Percentiles rank a stretch among this genome's conserved stretches.
Evolutionary conservation across 805 yeast genomes (phyloP).

Genomic region (Ogataea neopini): DNA sequence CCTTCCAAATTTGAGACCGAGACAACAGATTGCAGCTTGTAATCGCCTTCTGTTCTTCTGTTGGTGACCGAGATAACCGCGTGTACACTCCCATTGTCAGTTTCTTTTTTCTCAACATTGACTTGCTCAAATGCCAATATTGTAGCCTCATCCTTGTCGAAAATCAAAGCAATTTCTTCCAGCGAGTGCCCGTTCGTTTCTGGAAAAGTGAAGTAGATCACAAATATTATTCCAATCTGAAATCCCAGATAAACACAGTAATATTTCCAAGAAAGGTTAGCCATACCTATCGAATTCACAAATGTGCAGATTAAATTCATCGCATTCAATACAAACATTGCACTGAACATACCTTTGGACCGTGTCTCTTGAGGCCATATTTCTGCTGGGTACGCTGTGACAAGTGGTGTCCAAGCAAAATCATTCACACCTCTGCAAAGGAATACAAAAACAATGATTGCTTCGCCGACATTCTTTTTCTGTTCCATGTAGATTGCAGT

Average conservation of each 20-base stretch:
- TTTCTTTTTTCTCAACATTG: too few relatives aligned
- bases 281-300: slow-evolving; percentile 39
- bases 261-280: slow-evolving; percentile 38
- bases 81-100: too few relatives aligned
- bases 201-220: neutral
- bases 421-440: slow-evolving; percentile 45
- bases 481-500: slow-evolving; percentile 49
- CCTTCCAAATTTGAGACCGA: too few relatives aligned
- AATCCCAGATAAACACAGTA: slow-evolving; percentile 37
- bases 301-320: slow-evolving; percentile 35
- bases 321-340: slow-evolving; percentile 17
- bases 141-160: neutral
- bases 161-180: slow-evolving; percentile 2
- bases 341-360: slow-evolving; percentile 21
- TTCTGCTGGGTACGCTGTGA: slow-evolving; percentile 49
- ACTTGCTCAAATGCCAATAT: neutral
- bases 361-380: slow-evolving; percentile 32
- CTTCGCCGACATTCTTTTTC: slow-evolving; percentile 44
- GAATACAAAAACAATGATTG: slow-evolving; percentile 55
- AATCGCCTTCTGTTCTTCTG: too few relatives aligned
- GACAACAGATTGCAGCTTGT: too few relatives aligned
- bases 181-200: slow-evolving; percentile 2
- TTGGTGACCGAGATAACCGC: too few relatives aligned
- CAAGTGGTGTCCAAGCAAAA: slow-evolving; percentile 46
- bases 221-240: slow-evolving; percentile 18